phyloP scores from a whole-genome alignment of 2,329 filamentous ascomycete species.

The Venturiaceae sp. region DNA sequence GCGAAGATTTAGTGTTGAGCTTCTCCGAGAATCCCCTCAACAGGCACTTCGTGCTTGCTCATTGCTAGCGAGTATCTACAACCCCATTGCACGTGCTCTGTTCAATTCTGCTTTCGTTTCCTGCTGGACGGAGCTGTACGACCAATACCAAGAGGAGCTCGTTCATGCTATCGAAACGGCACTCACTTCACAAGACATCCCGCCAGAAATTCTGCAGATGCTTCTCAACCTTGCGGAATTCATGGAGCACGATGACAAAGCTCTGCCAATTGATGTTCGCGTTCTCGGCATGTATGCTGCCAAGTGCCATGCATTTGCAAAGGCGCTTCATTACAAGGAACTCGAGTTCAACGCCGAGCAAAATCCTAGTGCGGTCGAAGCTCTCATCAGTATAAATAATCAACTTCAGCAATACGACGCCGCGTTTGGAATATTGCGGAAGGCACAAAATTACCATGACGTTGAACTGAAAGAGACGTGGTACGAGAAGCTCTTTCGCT shows the following conservation, averaged over 20 bases:
- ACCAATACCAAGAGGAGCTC: slow-evolving; percentile 93
- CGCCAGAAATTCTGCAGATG: slow-evolving; percentile 88
- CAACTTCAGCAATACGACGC: slow-evolving; percentile 97
- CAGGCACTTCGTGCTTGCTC: slow-evolving; percentile 91
- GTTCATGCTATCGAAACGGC: slow-evolving; percentile 93
- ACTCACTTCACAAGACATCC: slow-evolving; percentile 89
- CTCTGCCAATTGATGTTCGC: slow-evolving; percentile 91
- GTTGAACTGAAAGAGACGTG: slow-evolving; percentile 96
- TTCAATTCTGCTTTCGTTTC: slow-evolving; percentile 99
- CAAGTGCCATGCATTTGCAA: slow-evolving; percentile 95
- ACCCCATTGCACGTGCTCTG: slow-evolving; percentile 80
- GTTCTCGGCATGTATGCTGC: slow-evolving; percentile 90
- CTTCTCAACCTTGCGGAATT: slow-evolving; percentile 95
- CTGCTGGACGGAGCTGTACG: slow-evolving; percentile 96
- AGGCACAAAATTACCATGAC: slow-evolving; percentile 91
- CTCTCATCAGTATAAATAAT: slow-evolving; percentile 98
- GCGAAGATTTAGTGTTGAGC: slow-evolving; percentile 86
- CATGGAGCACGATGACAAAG: slow-evolving; percentile 99
- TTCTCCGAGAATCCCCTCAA: slow-evolving; percentile 91
- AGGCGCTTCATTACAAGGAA: slow-evolving; percentile 97
- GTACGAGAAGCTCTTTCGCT: slow-evolving; percentile 97
- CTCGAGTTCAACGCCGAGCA: slow-evolving; percentile 97
- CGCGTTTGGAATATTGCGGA: slow-evolving; percentile 92
- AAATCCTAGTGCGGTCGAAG: slow-evolving; percentile 89
- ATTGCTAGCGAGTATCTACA: slow-evolving; percentile 80